phyloP scores from a whole-genome alignment of 2,329 filamentous ascomycete genomes.

The Alternaria atra region DNA sequence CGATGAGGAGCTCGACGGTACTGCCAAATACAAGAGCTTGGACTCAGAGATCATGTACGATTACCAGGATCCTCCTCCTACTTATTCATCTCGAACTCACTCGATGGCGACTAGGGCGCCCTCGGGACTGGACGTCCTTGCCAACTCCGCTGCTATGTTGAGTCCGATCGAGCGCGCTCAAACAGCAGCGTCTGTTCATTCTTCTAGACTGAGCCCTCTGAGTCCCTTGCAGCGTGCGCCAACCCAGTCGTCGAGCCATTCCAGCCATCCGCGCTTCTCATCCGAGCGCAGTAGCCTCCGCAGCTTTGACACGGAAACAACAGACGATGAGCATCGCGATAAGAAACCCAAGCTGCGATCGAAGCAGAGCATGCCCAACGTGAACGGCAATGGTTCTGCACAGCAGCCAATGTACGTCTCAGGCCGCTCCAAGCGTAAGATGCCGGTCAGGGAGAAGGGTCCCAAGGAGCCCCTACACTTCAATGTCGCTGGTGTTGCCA shows the following conservation, averaged over 20 bases:
- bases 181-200: slow-evolving; percentile 27
- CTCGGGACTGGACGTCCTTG: slow-evolving; percentile 50
- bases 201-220: slow-evolving; percentile 19
- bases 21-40: slow-evolving; percentile 48
- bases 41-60: slow-evolving; percentile 55
- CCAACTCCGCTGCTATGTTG: slow-evolving; percentile 49
- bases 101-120: slow-evolving; percentile 49
- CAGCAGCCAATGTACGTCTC: slow-evolving; percentile 50
- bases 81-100: slow-evolving; percentile 54
- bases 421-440: slow-evolving; percentile 54
- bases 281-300: slow-evolving; percentile 50
- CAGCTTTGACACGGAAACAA: slow-evolving; percentile 49
- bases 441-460: slow-evolving; percentile 51
- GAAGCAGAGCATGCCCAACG: slow-evolving; percentile 47
- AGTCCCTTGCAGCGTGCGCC: slow-evolving; percentile 23
- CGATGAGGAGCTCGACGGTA: slow-evolving; percentile 52
- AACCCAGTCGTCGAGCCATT: slow-evolving; percentile 29
- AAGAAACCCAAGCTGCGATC: slow-evolving; percentile 53
- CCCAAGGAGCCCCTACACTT: slow-evolving; percentile 52
- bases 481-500: slow-evolving; percentile 48
- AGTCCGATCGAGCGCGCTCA: slow-evolving; percentile 45
- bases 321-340: slow-evolving; percentile 51
- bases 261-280: slow-evolving; percentile 36
- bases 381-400: slow-evolving; percentile 35
- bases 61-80: slow-evolving; percentile 54